phyloP scores from a whole-genome alignment of 2,329 filamentous ascomycete species.

The Pyricularia sp. region DNA sequence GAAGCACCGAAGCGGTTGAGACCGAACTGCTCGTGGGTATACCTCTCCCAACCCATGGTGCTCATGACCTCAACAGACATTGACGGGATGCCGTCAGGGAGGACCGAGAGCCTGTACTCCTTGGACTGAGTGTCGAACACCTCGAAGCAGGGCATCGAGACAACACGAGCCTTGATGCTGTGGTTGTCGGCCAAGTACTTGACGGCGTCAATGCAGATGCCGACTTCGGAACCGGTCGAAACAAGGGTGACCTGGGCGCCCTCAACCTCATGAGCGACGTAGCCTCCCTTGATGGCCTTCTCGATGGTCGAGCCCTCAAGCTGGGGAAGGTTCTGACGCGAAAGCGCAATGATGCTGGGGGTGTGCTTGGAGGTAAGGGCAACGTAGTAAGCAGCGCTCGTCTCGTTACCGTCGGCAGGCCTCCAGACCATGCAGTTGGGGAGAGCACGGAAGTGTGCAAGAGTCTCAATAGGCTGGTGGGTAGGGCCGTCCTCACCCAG shows the following conservation, averaged over 20 bases:
- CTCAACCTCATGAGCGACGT: conserved; percentile 77
- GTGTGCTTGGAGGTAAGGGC: conserved; percentile 84
- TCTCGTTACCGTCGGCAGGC: conserved; percentile 97
- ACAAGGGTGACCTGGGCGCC: conserved; percentile 82
- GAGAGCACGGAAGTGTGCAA: conserved; percentile 95
- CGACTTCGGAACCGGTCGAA: conserved; percentile 92
- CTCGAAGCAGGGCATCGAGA: conserved; percentile 94
- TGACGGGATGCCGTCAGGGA: conserved; percentile 89
- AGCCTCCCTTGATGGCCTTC: conserved; percentile 88
- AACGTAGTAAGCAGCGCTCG: conserved; percentile 93
- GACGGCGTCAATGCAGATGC: conserved; percentile 84
- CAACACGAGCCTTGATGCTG: conserved; percentile 79
- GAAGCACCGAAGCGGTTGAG: conserved; percentile 98
- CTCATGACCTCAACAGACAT: conserved; percentile 94
- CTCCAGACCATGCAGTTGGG: conserved; percentile 99
- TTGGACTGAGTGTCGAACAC: conserved; percentile 91
- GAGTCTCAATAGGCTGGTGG: conserved; percentile 97
- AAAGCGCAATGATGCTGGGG: conserved; percentile 87
- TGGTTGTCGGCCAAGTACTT: conserved; percentile 87
- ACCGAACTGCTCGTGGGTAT: conserved; percentile 98
- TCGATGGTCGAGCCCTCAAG: conserved; percentile 89
- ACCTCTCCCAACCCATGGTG: conserved; percentile 98
- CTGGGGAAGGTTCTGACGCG: conserved; percentile 96
- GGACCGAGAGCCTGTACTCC: conserved; percentile 87
- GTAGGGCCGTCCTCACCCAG: conserved; percentile 97